Conservation (phyloP, 805 yeast genomes). For the Metschnikowia lochheadii region DNA sequence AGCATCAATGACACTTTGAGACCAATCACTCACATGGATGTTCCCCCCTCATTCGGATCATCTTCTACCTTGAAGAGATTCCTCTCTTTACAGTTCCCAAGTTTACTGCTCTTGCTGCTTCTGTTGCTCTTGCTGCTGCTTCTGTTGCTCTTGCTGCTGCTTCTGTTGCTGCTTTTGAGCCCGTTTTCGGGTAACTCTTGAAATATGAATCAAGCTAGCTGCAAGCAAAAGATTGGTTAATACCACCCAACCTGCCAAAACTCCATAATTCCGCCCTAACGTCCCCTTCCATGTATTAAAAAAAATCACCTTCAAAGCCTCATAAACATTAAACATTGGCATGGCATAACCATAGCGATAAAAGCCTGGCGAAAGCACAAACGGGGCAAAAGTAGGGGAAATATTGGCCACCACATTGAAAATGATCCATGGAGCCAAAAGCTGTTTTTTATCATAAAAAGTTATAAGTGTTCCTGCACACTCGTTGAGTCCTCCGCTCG, state of each 20-base stretch:
- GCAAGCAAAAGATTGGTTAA: conserved; percentile 10
- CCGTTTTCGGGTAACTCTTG: background rate
- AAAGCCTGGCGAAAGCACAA: conserved; percentile 28
- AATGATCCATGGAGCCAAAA: conserved; percentile 30
- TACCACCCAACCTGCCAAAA: conserved; percentile 29
- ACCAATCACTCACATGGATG: too few species aligned
- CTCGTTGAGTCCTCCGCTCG: conserved; percentile 29
- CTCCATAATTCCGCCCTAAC: conserved; percentile 29
- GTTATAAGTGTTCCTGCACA: conserved; percentile 20
- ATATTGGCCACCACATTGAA: conserved; percentile 27
- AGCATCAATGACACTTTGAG: too few species aligned
- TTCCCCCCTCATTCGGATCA: too few species aligned
- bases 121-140: too few species aligned
- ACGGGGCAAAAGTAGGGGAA: conserved; percentile 32
- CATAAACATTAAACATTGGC: conserved; percentile 33
- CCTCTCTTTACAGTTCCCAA: too few species aligned
- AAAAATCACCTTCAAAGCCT: conserved; percentile 30
- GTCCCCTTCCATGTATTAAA: conserved; percentile 32
- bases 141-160: too few species aligned
- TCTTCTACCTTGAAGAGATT: too few species aligned
- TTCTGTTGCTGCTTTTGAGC: background rate
- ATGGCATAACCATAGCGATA: conserved; percentile 35
- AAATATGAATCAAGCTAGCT: conserved; percentile 3
- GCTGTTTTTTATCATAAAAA: conserved; percentile 16
- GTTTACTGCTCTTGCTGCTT: too few species aligned